These are phyloP conservation scores for Stachybotrys chlorohalonatus DNA, from an alignment of 2,329 filamentous ascomycete species.

Conservation along the genomic window DNA sequence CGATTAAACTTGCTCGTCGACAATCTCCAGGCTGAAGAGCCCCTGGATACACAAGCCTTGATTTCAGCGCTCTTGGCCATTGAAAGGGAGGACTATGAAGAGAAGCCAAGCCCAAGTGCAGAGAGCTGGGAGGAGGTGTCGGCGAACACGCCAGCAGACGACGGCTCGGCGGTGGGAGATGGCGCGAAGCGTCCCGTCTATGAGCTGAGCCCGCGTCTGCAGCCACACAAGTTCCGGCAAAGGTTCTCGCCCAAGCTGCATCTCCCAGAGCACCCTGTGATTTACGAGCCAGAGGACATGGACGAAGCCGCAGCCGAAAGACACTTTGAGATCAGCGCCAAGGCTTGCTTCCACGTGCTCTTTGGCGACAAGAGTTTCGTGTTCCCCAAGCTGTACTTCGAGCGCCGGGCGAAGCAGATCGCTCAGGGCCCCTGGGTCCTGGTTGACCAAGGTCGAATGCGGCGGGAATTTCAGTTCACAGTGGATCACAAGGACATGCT, in stretches of 20 bases:
- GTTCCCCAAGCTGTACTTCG: constrained; percentile 84
- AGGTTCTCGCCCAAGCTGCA: constrained; percentile 61
- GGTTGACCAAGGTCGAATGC: constrained; percentile 60
- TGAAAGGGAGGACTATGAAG: constrained; percentile 52
- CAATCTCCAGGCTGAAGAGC: constrained; percentile 64
- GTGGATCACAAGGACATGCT: constrained; percentile 60
- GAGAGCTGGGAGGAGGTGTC: constrained; percentile 90
- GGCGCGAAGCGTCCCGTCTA: constrained; percentile 24
- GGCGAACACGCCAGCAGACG: constrained; percentile 49
- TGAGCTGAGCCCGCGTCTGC: constrained; percentile 25
- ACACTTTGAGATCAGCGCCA: constrained; percentile 83
- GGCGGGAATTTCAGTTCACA: constrained; percentile 72
- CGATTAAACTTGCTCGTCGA: constrained; percentile 80
- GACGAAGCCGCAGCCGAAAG: constrained; percentile 65
- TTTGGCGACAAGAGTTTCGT: constrained; percentile 95
- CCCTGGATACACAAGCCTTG: constrained; percentile 58
- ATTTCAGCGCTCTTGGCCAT: constrained; percentile 66
- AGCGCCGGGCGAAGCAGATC: constrained; percentile 69
- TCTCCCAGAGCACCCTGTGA: constrained; percentile 69
- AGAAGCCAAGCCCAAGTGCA: constrained; percentile 57
- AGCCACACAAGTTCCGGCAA: constrained; percentile 20
- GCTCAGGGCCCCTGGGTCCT: constrained; percentile 79
- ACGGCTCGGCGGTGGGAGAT: constrained; percentile 33
- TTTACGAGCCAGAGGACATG: constrained; percentile 79
- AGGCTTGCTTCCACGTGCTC: constrained; percentile 89